Evolutionary conservation across 805 yeast species (phyloP).

Genomic region (Wickerhamomyces rabaulensis): DNA sequence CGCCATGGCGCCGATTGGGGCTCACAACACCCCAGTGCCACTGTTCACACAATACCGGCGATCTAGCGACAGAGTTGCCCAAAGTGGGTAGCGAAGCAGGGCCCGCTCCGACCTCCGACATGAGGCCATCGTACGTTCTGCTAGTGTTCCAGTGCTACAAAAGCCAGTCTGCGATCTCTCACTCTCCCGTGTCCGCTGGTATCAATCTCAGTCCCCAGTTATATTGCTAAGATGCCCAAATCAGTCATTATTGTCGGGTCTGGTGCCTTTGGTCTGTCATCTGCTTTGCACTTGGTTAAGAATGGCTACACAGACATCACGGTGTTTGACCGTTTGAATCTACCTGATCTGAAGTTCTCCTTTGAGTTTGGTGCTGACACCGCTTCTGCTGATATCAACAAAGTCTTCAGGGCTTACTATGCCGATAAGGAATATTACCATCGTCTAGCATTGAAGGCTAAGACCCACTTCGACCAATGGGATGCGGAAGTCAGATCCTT

Average conservation of each 20-base stretch:
- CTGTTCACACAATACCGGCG: too few relatives aligned
- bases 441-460: constrained; percentile 19
- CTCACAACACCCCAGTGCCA: too few relatives aligned
- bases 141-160: too few relatives aligned
- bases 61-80: too few relatives aligned
- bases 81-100: too few relatives aligned
- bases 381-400: constrained; percentile 37
- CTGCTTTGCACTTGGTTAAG: constrained; percentile 35
- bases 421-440: constrained; percentile 32
- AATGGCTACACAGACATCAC: constrained; percentile 34
- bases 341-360: constrained; percentile 23
- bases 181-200: too few relatives aligned
- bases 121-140: too few relatives aligned
- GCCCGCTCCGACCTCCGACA: too few relatives aligned
- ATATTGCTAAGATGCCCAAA: too few relatives aligned
- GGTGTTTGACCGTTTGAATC: constrained; percentile 32
- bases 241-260: constrained; percentile 38
- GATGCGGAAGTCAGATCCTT: constrained; percentile 6
- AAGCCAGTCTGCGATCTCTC: too few relatives aligned
- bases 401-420: constrained; percentile 33
- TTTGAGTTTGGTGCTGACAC: constrained; percentile 35
- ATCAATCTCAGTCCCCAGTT: too few relatives aligned
- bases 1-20: too few relatives aligned
- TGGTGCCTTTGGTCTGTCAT: constrained; percentile 45
- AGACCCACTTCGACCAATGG: constrained; percentile 10